Conservation (phyloP, 225 moss, liverwort and hornwort genomes). For the Sphagnum contortum region DNA sequence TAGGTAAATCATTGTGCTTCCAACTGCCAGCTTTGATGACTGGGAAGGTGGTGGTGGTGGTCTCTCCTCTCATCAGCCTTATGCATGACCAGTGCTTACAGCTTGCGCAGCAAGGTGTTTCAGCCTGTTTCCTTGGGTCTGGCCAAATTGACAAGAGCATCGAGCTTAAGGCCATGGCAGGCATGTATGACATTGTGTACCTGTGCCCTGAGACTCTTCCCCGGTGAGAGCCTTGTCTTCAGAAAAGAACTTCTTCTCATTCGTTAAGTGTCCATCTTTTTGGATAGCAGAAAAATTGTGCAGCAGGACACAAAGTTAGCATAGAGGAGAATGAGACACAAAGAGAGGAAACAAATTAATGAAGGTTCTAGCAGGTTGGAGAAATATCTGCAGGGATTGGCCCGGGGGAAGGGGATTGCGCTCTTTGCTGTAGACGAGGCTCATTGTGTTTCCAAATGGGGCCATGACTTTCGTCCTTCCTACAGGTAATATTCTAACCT, state of each 20-base stretch:
- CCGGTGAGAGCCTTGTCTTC: slow-evolving; percentile 21
- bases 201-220: slow-evolving; percentile 65
- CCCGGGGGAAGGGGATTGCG: slow-evolving; percentile 58
- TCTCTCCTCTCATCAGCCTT: slow-evolving; percentile 77
- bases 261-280: not conserved
- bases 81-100: slow-evolving; percentile 84
- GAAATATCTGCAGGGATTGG: slow-evolving; percentile 47
- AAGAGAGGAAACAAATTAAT: too few species aligned
- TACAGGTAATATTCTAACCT: slow-evolving; percentile 31
- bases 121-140: slow-evolving; percentile 75
- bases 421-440: slow-evolving; percentile 84
- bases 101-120: slow-evolving; percentile 55
- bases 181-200: slow-evolving; percentile 57
- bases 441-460: slow-evolving; percentile 82
- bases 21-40: slow-evolving; percentile 80
- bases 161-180: slow-evolving; percentile 70
- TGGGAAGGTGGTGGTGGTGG: slow-evolving; percentile 67
- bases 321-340: too few species aligned
- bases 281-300: not conserved
- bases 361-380: slow-evolving; percentile 36
- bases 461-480: slow-evolving; percentile 74
- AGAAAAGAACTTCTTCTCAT: not conserved
- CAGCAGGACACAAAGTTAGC: not conserved
- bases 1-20: slow-evolving; percentile 72
- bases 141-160: slow-evolving; percentile 64